Evolutionary conservation across 345 rosid genomes (phyloP).

Genomic region (Excoecaria cochinchinensis): DNA sequence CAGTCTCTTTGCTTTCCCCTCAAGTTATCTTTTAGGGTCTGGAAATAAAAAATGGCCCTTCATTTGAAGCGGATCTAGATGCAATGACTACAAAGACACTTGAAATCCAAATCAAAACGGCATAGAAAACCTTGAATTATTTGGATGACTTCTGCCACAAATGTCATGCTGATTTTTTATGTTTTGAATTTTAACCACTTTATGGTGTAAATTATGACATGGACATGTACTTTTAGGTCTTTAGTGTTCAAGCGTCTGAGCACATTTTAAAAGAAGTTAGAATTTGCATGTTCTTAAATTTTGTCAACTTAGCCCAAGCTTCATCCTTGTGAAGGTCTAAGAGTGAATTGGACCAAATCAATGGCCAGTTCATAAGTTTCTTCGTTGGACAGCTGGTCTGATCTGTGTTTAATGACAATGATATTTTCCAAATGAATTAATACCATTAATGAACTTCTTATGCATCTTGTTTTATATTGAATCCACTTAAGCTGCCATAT

Average conservation of each 20-base stretch:
- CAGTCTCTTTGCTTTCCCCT: background rate
- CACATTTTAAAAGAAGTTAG: background rate
- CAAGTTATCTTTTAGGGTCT: background rate
- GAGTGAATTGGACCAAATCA: background rate
- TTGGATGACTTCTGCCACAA: background rate
- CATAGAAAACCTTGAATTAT: background rate
- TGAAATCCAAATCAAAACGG: background rate
- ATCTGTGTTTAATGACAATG: background rate
- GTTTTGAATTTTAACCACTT: background rate
- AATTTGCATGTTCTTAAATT: too few species aligned
- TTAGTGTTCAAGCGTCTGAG: background rate
- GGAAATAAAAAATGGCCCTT: background rate
- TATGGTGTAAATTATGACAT: background rate
- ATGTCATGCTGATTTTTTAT: background rate
- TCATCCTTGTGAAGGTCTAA: background rate
- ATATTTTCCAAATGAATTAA: background rate
- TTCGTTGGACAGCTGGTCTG: background rate
- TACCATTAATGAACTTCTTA: background rate
- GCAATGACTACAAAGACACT: background rate
- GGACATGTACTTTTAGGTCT: background rate
- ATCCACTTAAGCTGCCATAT: background rate
- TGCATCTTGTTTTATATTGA: background rate
- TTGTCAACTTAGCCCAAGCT: background rate
- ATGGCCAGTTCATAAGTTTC: background rate
- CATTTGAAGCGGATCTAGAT: background rate